Evolutionary conservation across 305 asterid species (phyloP).

Genomic region (Solanum hybrid): DNA sequence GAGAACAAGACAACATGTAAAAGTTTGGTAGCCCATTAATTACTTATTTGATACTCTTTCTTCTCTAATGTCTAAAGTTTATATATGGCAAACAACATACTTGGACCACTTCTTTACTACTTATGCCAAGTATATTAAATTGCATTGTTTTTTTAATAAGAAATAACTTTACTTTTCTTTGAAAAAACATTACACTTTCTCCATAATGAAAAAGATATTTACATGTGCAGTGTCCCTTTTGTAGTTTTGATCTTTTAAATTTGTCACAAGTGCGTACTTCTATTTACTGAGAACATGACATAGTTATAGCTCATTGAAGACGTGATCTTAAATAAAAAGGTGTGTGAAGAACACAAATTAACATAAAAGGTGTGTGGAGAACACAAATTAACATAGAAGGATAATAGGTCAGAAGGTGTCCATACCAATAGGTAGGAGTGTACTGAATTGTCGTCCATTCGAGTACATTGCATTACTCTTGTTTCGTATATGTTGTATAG

Average conservation of each 20-base stretch:
- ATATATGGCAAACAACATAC: neutral
- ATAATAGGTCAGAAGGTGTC: neutral
- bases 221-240: neutral
- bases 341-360: no score
- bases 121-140: neutral
- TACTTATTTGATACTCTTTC: neutral
- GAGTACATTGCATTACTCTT: neutral
- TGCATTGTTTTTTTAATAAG: neutral
- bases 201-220: neutral
- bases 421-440: neutral
- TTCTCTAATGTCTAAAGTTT: neutral
- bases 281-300: no score
- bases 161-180: neutral
- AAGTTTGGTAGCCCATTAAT: neutral
- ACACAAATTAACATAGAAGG: no score
- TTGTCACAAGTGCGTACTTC: neutral
- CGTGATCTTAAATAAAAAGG: no score
- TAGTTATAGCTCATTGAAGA: neutral
- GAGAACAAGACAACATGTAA: neutral
- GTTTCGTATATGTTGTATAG: no score
- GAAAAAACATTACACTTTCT: neutral
- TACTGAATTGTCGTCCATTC: neutral
- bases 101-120: neutral
- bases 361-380: no score
- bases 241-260: neutral